Base-by-base conservation (phyloP, 2,329 filamentous ascomycete genomes). In the Raffaelea arxii region DNA sequence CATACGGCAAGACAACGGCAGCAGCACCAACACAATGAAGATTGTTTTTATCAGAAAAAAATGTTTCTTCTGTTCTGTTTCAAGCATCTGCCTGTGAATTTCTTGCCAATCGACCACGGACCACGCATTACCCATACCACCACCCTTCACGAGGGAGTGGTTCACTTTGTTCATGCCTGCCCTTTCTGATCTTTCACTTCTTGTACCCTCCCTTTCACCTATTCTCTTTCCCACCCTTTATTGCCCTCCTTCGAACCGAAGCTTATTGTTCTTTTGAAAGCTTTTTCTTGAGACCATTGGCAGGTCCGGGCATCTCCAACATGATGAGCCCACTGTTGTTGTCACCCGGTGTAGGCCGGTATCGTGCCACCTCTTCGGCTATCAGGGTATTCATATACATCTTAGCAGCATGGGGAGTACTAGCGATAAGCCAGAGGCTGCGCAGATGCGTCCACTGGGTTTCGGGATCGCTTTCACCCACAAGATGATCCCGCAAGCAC, bases 1-100 rank as follows among this genome's bases (percentile, higher is more conserved):
- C 83, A 4, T 86, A 87, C 59, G 82, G 84, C 4, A 89, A 86
- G 65, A 85, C 82, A n/a, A 50, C n/a, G n/a, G n/a, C 30, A 25
- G 41, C 25, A n/a, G 6, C 18, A 24, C 6, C 18, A n/a, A 22
- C 19, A n/a, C 10, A 6, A 36, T 9, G 22, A 25, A 19, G 23
- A 18, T n/a, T n/a, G n/a, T n/a, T n/a, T n/a, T n/a, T n/a, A n/a
- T n/a, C n/a, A 35, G 6, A 45, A 40, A 41, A 44, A 41, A 36
- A n/a, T n/a, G n/a, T n/a, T n/a, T n/a, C n/a, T n/a, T n/a, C n/a
- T n/a, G n/a, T n/a, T n/a, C n/a, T n/a, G n/a, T n/a, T n/a, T n/a
- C n/a, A n/a, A n/a, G n/a, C n/a, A n/a, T n/a, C n/a, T n/a, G n/a
- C n/a, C n/a, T n/a, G n/a, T n/a, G n/a, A n/a, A n/a, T n/a, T n/a